Evolutionary conservation across 768 basidiomycete genomes (phyloP), one percentile per base, ranked within the genome.

Genomic region (Boletales sp.): DNA sequence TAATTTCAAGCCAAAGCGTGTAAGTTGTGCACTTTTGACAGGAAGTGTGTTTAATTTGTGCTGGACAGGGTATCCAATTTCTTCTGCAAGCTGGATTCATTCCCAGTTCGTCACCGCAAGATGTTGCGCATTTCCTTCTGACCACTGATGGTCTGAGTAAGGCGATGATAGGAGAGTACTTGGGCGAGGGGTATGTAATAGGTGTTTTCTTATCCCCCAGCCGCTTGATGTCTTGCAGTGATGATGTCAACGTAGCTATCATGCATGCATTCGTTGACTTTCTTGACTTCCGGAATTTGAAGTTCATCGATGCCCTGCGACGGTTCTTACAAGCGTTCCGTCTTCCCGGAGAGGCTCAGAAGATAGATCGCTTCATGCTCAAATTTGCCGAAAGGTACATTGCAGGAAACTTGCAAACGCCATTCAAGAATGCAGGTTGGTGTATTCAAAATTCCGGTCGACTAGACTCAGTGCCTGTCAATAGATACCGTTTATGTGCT

Each of bases 321-420:
- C 63, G 82, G 50, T 97, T 97, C 71, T 72, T 99, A 24, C 97
- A 99, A 67, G 82, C 92, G 4, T 98, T 98, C 80, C 89, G 97
- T 42, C 79, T 99, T 17, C 97, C 97, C 8, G 97, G 97, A 39
- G 97, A 99, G 70, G 76, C 93, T 0, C 97, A 99, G 69, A 98
- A 98, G 72, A 98, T 99, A 58, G 97, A 99, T 77, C 85, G 97
- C 9, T 98, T 83, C 72, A 94, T 99, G 92, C 82, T 98, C 47
- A 99, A 99, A 69, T 99, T 97, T 62, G 95, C 97, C 9, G 94
- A 98, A 66, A 82, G 94, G 32, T 99, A 93, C 66, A 93, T 97
- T 54, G 90, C 86, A 12, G 86, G 86, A 48, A 97, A 98, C 66
- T 70, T 83, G 0, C 80, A 85, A 57, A 89, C 88, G 1, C 78